Evolutionary conservation across 805 yeast species (phyloP).

Genomic region (Candida boleticola): DNA sequence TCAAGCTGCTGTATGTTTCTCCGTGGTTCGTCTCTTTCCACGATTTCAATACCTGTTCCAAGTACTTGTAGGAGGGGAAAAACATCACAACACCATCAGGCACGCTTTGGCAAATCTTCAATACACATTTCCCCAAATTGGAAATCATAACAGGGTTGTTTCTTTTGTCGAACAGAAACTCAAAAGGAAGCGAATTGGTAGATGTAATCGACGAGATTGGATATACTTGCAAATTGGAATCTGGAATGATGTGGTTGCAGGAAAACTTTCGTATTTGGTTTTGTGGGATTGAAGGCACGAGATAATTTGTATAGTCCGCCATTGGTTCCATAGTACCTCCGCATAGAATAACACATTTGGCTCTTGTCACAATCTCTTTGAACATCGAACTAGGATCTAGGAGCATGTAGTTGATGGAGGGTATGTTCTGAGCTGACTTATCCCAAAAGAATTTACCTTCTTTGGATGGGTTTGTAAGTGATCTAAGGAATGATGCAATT

Average conservation of each 20-base stretch:
- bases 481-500: constrained; percentile 59
- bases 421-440: constrained; percentile 16
- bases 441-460: constrained; percentile 83
- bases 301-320: constrained; percentile 60
- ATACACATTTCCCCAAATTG: constrained; percentile 50
- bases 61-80: constrained; percentile 79
- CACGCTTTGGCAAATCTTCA: constrained; percentile 39
- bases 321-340: constrained; percentile 97
- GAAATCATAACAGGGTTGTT: constrained; percentile 42
- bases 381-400: constrained; percentile 78
- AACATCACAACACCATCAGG: constrained; percentile 81
- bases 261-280: constrained; percentile 51
- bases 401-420: constrained; percentile 62
- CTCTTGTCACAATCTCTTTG: constrained; percentile 58
- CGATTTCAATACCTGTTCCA: constrained; percentile 44
- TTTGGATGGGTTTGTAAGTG: constrained; percentile 67
- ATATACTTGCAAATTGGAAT: constrained; percentile 60
- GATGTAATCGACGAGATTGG: constrained; percentile 34
- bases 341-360: constrained; percentile 73
- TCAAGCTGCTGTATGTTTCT: constrained; percentile 17
- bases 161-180: constrained; percentile 70
- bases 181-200: constrained; percentile 38
- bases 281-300: constrained; percentile 54
- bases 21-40: constrained; percentile 47
- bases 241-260: constrained; percentile 85